These are phyloP conservation scores for Meredithiella fracta DNA, from an alignment of 2,329 filamentous ascomycete species.

Conservation along the genomic window DNA sequence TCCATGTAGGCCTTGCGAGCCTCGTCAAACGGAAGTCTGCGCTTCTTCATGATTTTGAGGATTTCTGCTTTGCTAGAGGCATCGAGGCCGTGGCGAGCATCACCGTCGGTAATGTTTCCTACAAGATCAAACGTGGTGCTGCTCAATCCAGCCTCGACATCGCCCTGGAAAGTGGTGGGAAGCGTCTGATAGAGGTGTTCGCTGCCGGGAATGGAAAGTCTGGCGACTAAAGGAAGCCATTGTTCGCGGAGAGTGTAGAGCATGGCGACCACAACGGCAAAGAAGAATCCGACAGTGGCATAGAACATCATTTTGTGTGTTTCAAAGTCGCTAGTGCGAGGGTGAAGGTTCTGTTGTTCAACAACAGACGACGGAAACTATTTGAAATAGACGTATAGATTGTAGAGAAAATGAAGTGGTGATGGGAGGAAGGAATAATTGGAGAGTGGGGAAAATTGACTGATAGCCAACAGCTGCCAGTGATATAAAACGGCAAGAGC, in stretches of 20 bases:
- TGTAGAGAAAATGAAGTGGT: background rate
- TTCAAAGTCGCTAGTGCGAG: background rate
- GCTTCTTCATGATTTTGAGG: constrained; percentile 76
- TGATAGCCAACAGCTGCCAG: background rate
- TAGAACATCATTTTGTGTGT: constrained; percentile 57
- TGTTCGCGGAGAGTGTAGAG: constrained; percentile 65
- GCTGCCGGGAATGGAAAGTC: constrained; percentile 33
- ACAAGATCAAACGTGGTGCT: constrained; percentile 69
- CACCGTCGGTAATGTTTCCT: constrained; percentile 63
- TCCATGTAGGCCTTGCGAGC: constrained; percentile 76
- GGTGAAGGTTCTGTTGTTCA: background rate
- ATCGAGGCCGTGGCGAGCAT: constrained; percentile 67
- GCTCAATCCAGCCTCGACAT: constrained; percentile 76
- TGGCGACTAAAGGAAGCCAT: constrained; percentile 58
- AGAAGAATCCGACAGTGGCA: constrained; percentile 57
- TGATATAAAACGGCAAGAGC: background rate
- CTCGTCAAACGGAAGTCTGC: constrained; percentile 74
- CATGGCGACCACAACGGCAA: constrained; percentile 54
- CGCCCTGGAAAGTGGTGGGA: constrained; percentile 59
- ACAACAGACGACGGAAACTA: background rate
- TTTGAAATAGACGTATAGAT: background rate
- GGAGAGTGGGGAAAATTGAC: background rate
- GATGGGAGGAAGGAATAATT: background rate
- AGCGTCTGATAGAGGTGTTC: constrained; percentile 62
- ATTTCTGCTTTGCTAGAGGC: constrained; percentile 66